Conservation (phyloP, 140 eudicot genomes). For the Ambrosia hybrid region DNA sequence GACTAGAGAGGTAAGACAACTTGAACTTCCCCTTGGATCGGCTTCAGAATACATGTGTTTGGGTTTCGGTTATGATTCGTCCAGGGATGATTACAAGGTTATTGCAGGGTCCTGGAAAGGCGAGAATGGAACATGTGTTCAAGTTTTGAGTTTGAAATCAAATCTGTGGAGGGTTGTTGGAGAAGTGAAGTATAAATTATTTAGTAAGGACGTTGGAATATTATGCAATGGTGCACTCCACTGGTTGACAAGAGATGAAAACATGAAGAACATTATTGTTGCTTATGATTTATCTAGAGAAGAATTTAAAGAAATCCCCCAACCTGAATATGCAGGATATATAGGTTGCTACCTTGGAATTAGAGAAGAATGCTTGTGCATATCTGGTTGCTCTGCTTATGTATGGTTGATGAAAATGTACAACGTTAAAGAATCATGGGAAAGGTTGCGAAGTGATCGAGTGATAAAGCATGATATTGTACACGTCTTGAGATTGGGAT, state of each 20-base stretch:
- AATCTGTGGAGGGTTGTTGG: not conserved
- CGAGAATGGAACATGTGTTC: not conserved
- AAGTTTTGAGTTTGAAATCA: slow-evolving; percentile 1
- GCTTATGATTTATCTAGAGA: slow-evolving; percentile 12
- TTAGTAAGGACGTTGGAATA: not conserved
- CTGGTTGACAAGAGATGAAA: not conserved
- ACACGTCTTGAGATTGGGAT: not conserved
- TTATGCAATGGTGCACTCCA: slow-evolving; percentile 14
- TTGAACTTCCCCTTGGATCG: not conserved
- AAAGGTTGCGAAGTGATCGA: not conserved
- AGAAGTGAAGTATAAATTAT: not conserved
- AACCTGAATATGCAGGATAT: not conserved
- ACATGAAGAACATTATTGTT: not conserved
- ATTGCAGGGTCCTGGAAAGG: not conserved
- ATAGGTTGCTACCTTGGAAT: not conserved
- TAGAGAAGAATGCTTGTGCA: not conserved
- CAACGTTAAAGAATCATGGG: not conserved
- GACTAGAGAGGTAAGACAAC: not conserved
- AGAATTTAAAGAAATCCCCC: slow-evolving; percentile 1
- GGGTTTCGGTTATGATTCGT: slow-evolving; percentile 10
- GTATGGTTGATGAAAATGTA: not conserved
- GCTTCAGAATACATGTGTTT: too few relatives aligned
- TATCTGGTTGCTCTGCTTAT: not conserved
- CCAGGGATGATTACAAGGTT: not conserved
- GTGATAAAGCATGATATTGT: not conserved